phyloP scores from a whole-genome alignment of 2,329 filamentous ascomycete genomes.

The Gliomastix tumulicola region DNA sequence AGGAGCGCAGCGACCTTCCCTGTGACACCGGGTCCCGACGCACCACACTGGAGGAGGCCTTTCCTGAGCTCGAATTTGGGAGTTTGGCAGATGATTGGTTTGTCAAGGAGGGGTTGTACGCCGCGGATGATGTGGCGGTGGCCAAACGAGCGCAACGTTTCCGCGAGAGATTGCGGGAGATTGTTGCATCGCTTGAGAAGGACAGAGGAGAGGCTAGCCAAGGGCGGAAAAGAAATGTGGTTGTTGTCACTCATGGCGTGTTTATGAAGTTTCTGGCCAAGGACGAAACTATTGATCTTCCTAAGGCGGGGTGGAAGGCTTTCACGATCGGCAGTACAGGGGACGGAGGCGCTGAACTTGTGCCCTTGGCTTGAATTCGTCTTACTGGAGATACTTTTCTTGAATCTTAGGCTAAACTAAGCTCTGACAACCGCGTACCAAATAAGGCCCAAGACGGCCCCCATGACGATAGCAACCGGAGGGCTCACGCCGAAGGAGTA shows the following conservation, averaged over 20 bases:
- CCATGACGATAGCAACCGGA: conserved; percentile 18
- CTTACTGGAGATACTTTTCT: neutral
- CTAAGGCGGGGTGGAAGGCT: conserved; percentile 20
- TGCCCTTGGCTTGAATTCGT: conserved; percentile 1
- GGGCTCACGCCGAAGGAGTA: conserved; percentile 17
- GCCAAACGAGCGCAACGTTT: conserved; percentile 7
- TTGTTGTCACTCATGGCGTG: conserved; percentile 19
- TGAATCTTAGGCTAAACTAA: neutral
- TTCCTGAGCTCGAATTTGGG: conserved; percentile 8
- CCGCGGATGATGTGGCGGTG: conserved; percentile 11
- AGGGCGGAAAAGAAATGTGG: conserved; percentile 10
- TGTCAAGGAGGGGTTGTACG: conserved; percentile 10
- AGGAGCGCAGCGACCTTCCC: conserved; percentile 15
- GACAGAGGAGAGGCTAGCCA: neutral
- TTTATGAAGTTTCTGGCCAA: conserved; percentile 20
- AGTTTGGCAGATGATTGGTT: conserved; percentile 9
- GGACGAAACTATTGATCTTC: conserved; percentile 16
- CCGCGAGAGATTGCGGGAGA: conserved; percentile 7
- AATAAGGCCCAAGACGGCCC: conserved; percentile 17
- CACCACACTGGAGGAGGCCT: conserved; percentile 5
- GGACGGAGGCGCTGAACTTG: conserved; percentile 2
- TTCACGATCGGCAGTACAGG: conserved; percentile 9
- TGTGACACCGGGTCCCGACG: conserved; percentile 14
- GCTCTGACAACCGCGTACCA: conserved; percentile 11
- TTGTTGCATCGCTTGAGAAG: conserved; percentile 2